Base-by-base conservation (phyloP, 768 basidiomycete genomes). In the Mycena indigotica region DNA sequence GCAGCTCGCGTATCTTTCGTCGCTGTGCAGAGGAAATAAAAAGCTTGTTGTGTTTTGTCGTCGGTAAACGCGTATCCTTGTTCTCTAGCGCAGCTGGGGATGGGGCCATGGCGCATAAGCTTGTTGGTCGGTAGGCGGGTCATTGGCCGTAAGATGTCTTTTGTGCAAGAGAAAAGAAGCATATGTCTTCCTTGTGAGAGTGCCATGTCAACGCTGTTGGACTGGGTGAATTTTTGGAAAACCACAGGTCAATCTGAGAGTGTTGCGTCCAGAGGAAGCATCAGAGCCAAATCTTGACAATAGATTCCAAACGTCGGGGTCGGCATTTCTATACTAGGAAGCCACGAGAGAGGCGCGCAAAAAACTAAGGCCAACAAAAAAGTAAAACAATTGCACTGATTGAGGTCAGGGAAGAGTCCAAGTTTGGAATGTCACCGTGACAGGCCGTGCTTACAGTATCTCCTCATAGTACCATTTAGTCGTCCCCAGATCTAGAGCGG, bases 141-240 rank as follows among this genome's bases (percentile, higher is more conserved):
- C 71, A 81, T 79, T 80, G 79, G 70, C 75, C 66, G 67, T 64
- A 68, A 63, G 66, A 66, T 65, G 70, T 75, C 77, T 83, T 83
- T 82, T 82, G 80, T 81, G 73, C 76, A 63, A 63, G 68, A 67
- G 66, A 61, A 65, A 67, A 57, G 68, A 66, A 68, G 67, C 67
- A 69, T 69, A 70, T 72, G 68, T 66, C 63, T 67, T 71, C 73
- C 71, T 72, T 73, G 71, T 74, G 72, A 69, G 68, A 71, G 76
- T 80, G 78, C 71, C 81, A 83, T 82, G 82, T 82, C 82, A 82
- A 83, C 82, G 71, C 64, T 65, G 66, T 76, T 75, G 67, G 69
- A 69, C 70, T 73, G 73, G 65, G 65, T 69, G 65, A 53, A 65
- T 69, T 70, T 46, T 52, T 58, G 66, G 72, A 69, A 72, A 68